phyloP scores from a whole-genome alignment of 306 rosid species.

The Acacia crassicarpa region DNA sequence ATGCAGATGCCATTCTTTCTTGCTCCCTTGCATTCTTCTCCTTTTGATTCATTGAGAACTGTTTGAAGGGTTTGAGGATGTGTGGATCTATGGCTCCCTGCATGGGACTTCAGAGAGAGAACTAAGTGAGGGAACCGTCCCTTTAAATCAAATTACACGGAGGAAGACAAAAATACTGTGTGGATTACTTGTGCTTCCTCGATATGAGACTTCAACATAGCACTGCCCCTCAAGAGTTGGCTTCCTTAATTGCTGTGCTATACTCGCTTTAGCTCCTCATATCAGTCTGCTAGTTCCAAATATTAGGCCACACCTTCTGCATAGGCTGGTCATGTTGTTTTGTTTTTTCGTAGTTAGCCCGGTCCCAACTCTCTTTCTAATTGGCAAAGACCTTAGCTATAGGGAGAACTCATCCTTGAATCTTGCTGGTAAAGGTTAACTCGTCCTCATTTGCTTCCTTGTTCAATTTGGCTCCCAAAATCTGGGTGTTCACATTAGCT shows the following conservation, averaged over 20 bases:
- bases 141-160: background rate
- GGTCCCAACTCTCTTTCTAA: background rate
- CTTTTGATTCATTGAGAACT: background rate
- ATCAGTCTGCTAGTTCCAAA: background rate
- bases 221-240: background rate
- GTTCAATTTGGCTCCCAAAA: background rate
- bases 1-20: background rate
- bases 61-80: background rate
- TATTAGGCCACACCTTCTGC: too few species aligned
- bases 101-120: background rate
- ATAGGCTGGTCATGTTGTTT: background rate
- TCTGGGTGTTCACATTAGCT: background rate
- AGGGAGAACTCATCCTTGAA: background rate
- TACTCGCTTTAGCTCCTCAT: background rate
- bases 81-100: background rate
- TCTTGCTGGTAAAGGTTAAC: background rate
- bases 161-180: background rate
- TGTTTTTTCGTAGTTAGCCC: background rate
- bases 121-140: background rate
- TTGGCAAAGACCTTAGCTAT: background rate
- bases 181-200: too few species aligned
- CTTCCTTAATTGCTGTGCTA: background rate
- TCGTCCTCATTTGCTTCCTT: background rate
- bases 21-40: background rate
- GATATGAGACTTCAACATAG: background rate